Percentiles rank a stretch among this genome's conserved stretches.
Conservation (phyloP, 305 asterid genomes). For the Plantago coronopus region DNA sequence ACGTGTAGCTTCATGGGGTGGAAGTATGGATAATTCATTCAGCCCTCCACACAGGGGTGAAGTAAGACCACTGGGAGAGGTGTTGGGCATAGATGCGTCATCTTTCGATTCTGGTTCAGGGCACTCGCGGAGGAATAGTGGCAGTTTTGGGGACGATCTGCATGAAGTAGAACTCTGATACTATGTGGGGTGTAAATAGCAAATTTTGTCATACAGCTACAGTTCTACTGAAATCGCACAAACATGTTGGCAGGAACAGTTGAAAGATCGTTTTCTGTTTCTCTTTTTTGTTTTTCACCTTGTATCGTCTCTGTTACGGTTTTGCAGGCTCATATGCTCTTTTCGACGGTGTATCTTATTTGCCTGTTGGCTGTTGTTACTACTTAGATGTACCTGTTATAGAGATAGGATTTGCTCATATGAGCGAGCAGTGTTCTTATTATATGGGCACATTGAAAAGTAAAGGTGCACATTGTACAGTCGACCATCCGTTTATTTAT, state of each 20-base stretch:
- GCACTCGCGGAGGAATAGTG: constrained; percentile 36
- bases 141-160: constrained; percentile 47
- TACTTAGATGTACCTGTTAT: constrained; percentile 34
- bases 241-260: constrained; percentile 21
- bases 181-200: constrained; percentile 39
- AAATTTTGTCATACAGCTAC: constrained; percentile 33
- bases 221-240: constrained; percentile 22
- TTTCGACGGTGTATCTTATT: constrained; percentile 32
- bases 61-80: constrained; percentile 55
- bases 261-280: constrained; percentile 16
- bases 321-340: background rate
- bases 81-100: constrained; percentile 40
- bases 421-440: constrained; percentile 28
- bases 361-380: constrained; percentile 30
- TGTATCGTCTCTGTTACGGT: constrained; percentile 12
- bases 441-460: constrained; percentile 28
- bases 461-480: constrained; percentile 45
- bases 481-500: constrained; percentile 41
- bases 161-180: constrained; percentile 76
- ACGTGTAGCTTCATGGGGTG: constrained; percentile 84
- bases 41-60: constrained; percentile 31
- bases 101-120: constrained; percentile 28
- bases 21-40: constrained; percentile 43
- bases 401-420: constrained; percentile 36
- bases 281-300: constrained; percentile 5